A percentile compares a stretch with the other conserved stretches of the same genome.
Evolutionary conservation across 495 filamentous ascomycete species (phyloP).

Genomic region (Friedmanniomyces endolithicus): DNA sequence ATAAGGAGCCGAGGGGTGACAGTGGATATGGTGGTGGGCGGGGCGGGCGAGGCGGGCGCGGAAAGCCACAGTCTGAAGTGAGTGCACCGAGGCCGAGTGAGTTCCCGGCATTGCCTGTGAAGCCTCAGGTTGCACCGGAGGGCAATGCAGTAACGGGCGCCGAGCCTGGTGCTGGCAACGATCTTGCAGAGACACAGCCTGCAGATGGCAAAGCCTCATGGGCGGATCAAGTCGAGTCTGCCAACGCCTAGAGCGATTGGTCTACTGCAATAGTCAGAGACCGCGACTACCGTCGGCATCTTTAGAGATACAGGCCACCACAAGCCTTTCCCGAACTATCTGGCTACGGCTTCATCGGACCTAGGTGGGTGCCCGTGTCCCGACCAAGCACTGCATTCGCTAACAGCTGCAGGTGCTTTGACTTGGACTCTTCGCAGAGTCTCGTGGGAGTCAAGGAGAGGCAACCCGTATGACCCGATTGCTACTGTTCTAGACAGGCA

Average conservation of each 20-base stretch:
- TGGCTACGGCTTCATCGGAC: too few relatives aligned
- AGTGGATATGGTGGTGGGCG: background rate
- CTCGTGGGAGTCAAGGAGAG: background rate
- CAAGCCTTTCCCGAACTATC: too few relatives aligned
- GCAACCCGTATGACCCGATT: background rate
- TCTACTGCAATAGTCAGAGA: too few relatives aligned
- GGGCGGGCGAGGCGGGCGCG: background rate
- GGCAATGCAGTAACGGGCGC: background rate
- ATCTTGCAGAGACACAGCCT: background rate
- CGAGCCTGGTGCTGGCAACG: background rate
- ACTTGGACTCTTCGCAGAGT: too few relatives aligned
- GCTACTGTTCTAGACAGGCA: background rate
- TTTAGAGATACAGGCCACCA: too few relatives aligned
- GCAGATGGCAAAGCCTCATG: conserved; percentile 6
- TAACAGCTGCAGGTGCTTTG: too few relatives aligned
- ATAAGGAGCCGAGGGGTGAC: conserved; percentile 7
- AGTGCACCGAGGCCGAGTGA: conserved; percentile 11
- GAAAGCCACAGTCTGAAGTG: background rate
- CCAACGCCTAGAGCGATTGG: background rate
- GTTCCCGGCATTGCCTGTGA: conserved; percentile 16
- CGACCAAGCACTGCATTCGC: too few relatives aligned
- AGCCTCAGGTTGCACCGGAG: background rate
- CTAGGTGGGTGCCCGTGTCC: too few relatives aligned
- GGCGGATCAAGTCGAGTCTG: conserved; percentile 23
- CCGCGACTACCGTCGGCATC: too few relatives aligned